These are phyloP conservation scores for Ambrosia artemisiifolia DNA, from an alignment of 129 eudicot genomes.

Conservation along the genomic window DNA sequence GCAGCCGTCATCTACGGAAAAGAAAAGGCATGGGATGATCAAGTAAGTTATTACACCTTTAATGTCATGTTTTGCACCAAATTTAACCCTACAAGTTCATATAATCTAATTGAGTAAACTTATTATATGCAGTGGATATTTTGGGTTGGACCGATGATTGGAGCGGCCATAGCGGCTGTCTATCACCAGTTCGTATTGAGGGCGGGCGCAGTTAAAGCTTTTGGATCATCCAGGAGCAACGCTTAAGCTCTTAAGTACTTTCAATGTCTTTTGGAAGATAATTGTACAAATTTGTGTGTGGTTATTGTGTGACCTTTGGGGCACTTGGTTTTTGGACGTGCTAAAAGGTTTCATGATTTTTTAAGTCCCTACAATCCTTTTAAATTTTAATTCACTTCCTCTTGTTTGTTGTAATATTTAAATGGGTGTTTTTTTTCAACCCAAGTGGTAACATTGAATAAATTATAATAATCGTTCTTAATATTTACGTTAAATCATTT, in stretches of 20 bases:
- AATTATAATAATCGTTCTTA: not conserved
- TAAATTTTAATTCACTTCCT: not conserved
- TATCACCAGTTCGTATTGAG: conserved; percentile 56
- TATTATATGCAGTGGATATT: conserved; percentile 46
- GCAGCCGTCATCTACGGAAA: conserved; percentile 63
- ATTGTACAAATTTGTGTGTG: conserved; percentile 24
- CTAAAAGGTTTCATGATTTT: not conserved
- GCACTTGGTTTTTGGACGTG: conserved; percentile 9
- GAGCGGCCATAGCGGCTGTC: conserved; percentile 68
- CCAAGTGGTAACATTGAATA: not conserved
- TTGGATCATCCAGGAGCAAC: conserved; percentile 71
- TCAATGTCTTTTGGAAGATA: not conserved
- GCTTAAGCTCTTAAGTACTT: not conserved
- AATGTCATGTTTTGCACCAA: too few species aligned
- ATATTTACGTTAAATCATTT: not conserved
- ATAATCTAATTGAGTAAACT: not conserved
- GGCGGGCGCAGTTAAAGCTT: conserved; percentile 56
- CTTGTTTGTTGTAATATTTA: conserved; percentile 15
- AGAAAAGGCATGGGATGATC: conserved; percentile 75
- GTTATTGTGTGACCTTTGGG: conserved; percentile 4
- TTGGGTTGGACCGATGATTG: conserved; percentile 77
- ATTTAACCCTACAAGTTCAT: not conserved
- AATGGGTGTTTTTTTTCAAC: not conserved
- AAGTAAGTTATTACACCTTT: conserved; percentile 33
- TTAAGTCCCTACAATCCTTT: not conserved